These are phyloP conservation scores for Angophora floribunda DNA, from an alignment of 345 rosid genomes.

Conservation along the genomic window DNA sequence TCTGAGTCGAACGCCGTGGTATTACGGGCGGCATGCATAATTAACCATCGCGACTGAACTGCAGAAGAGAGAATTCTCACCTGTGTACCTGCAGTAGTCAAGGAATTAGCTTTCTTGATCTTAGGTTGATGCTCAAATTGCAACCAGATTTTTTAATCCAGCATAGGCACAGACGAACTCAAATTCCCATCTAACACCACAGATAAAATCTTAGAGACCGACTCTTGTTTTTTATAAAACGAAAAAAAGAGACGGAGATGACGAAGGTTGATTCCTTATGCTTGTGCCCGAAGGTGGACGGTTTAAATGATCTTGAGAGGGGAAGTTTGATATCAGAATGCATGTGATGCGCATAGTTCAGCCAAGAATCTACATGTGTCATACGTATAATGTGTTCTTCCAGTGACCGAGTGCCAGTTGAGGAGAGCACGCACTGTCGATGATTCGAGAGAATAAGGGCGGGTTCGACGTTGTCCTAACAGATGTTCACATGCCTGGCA, in stretches of 20 bases:
- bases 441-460: not conserved
- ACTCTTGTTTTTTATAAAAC: conserved; percentile 26
- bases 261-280: not conserved
- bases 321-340: not conserved
- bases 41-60: not conserved
- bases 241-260: not conserved
- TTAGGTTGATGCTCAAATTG: not conserved
- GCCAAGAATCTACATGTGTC: not conserved
- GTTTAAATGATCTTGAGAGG: not conserved
- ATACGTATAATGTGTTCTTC: not conserved
- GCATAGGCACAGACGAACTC: conserved; percentile 25
- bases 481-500: not conserved
- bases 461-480: not conserved
- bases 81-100: not conserved
- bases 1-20: not conserved
- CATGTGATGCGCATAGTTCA: not conserved
- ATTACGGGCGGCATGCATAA: not conserved
- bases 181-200: conserved; percentile 46
- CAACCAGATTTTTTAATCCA: conserved; percentile 69
- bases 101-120: not conserved
- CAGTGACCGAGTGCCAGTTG: not conserved
- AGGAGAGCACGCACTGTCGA: not conserved
- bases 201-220: conserved; percentile 36
- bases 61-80: not conserved
- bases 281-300: not conserved